A percentile compares a stretch with the other conserved stretches of the same genome.
These are phyloP conservation scores for Metschnikowia cerradonensis DNA, from an alignment of 805 yeast genomes.

Conservation along the genomic window DNA sequence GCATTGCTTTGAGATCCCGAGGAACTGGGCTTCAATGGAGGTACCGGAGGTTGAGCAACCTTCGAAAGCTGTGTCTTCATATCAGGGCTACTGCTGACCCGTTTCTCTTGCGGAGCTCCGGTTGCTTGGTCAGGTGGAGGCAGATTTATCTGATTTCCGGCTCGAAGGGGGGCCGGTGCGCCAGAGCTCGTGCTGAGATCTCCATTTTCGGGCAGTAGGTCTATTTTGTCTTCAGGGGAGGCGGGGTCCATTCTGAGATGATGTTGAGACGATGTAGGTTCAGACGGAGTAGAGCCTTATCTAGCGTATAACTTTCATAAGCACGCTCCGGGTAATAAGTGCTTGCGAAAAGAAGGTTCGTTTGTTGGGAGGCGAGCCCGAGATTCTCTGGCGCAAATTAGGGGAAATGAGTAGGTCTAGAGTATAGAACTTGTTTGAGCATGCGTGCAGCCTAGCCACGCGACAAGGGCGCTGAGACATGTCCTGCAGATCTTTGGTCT, in stretches of 20 bases:
- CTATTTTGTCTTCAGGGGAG: not conserved
- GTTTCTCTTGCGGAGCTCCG: not conserved
- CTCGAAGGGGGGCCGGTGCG: not conserved
- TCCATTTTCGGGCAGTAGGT: conserved; percentile 1
- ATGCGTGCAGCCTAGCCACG: conserved; percentile 3
- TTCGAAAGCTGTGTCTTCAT: not conserved
- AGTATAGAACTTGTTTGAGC: not conserved
- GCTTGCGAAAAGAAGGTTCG: not conserved
- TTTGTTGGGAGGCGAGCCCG: not conserved
- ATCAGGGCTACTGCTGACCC: conserved; percentile 2
- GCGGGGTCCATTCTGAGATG: conserved; percentile 1
- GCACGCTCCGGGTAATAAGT: not conserved
- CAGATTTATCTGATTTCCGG: not conserved
- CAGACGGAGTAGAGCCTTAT: not conserved
- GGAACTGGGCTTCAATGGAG: not conserved
- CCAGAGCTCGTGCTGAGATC: not conserved
- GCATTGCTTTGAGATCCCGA: not conserved
- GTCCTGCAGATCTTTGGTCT: conserved; percentile 1
- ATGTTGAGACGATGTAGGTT: not conserved
- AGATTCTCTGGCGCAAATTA: not conserved
- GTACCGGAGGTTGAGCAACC: not conserved
- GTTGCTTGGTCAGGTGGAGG: not conserved
- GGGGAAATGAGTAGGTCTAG: not conserved
- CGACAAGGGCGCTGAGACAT: conserved; percentile 4
- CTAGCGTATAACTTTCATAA: not conserved